phyloP scores from a whole-genome alignment of 352 stramenopile genomes.

The Pythium periplocum region DNA sequence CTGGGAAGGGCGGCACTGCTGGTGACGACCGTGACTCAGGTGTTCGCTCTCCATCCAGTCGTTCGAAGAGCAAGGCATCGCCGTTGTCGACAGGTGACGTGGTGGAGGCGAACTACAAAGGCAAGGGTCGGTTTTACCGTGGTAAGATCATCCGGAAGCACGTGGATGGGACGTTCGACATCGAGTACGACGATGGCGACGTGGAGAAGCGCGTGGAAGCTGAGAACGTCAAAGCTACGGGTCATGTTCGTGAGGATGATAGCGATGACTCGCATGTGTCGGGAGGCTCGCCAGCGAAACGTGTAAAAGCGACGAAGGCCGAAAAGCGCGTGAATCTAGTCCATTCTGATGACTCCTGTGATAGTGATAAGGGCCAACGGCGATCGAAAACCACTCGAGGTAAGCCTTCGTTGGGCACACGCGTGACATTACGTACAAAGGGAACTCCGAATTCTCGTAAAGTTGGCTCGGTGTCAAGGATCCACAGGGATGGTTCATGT shows the following conservation, averaged over 20 bases:
- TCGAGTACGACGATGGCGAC: constrained; percentile 63
- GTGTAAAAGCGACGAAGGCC: background rate
- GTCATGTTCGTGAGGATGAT: constrained; percentile 4
- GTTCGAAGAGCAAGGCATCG: too few species aligned
- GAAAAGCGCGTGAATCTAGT: constrained; percentile 12
- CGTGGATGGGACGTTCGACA: constrained; percentile 59
- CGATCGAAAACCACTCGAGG: background rate
- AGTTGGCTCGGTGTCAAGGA: constrained; percentile 30
- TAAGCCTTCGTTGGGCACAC: too few species aligned
- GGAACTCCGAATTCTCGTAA: too few species aligned
- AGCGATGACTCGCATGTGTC: too few species aligned
- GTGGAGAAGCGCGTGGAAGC: constrained; percentile 24
- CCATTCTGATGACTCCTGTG: constrained; percentile 52
- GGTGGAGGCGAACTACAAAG: constrained; percentile 38
- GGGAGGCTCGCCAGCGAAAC: too few species aligned
- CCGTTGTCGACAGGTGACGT: constrained; percentile 15
- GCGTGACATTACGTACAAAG: too few species aligned
- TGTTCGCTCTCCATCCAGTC: too few species aligned
- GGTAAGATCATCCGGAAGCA: constrained; percentile 36
- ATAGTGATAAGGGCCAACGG: constrained; percentile 5
- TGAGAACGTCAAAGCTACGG: constrained; percentile 1
- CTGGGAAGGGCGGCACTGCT: too few species aligned
- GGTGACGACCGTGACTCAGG: too few species aligned
- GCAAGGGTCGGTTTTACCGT: constrained; percentile 28
- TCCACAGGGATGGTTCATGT: constrained; percentile 37